phyloP scores from a whole-genome alignment of 2,329 filamentous ascomycete genomes.

The Cladorrhinum sp. region DNA sequence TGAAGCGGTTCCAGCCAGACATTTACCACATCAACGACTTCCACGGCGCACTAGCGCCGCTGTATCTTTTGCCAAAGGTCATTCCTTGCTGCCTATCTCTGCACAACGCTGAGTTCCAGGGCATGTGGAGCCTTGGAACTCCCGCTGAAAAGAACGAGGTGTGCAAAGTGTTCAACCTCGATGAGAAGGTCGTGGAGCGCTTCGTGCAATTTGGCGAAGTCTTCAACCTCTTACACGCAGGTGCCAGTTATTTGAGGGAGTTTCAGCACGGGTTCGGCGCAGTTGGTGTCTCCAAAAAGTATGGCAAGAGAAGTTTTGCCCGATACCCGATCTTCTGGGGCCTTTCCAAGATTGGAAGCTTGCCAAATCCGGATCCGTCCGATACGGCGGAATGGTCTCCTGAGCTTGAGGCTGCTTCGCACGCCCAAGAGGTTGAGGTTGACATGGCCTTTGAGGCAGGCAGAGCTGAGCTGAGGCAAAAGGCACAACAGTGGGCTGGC shows the following conservation, averaged over 20 bases:
- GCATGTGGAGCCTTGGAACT: constrained; percentile 63
- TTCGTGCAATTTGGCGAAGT: constrained; percentile 67
- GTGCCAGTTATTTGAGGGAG: constrained; percentile 60
- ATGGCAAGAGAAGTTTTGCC: constrained; percentile 62
- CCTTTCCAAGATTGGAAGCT: constrained; percentile 56
- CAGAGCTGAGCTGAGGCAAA: constrained; percentile 51
- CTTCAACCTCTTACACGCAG: constrained; percentile 64
- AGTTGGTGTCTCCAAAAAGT: constrained; percentile 66
- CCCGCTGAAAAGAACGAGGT: constrained; percentile 60
- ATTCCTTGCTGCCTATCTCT: constrained; percentile 61
- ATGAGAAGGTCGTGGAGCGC: constrained; percentile 52
- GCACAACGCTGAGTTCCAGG: constrained; percentile 67
- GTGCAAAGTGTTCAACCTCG: constrained; percentile 61
- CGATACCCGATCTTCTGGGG: constrained; percentile 69
- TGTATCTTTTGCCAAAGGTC: constrained; percentile 58
- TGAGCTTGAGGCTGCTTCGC: constrained; percentile 42
- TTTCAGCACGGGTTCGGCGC: constrained; percentile 66
- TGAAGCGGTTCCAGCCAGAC: constrained; percentile 51
- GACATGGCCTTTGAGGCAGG: constrained; percentile 52
- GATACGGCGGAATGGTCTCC: constrained; percentile 58
- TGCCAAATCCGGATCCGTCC: constrained; percentile 63
- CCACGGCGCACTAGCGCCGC: constrained; percentile 45
- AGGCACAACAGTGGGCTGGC: constrained; percentile 66
- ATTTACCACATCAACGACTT: constrained; percentile 39
- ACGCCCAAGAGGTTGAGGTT: constrained; percentile 46